These are phyloP conservation scores for Citrus medica DNA, from an alignment of 345 rosid species.

Conservation along the genomic window DNA sequence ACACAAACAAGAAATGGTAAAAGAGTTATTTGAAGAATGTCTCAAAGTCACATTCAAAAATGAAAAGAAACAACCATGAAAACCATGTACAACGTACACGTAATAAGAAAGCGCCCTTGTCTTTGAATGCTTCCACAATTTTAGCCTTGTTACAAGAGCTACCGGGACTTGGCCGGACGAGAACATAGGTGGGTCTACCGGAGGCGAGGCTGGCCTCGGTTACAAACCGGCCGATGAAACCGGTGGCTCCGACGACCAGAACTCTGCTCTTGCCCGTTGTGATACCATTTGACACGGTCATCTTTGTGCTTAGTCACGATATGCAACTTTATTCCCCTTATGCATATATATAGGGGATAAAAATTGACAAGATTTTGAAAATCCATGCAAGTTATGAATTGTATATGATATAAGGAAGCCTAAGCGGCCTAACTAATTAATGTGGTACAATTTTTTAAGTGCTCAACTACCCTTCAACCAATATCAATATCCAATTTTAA, in stretches of 20 bases:
- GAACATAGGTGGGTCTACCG: slow-evolving; percentile 53
- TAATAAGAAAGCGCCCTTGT: slow-evolving; percentile 47
- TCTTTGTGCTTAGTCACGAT: not conserved
- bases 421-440: not conserved
- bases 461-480: not conserved
- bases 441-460: not conserved
- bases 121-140: slow-evolving; percentile 31
- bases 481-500: too few relatives aligned
- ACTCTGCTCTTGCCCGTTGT: slow-evolving; percentile 29
- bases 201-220: slow-evolving; percentile 51
- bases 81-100: slow-evolving; percentile 15
- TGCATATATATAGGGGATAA: too few relatives aligned
- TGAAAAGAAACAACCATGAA: not conserved
- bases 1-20: not conserved
- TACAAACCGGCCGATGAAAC: slow-evolving; percentile 58
- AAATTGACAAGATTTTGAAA: not conserved
- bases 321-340: not conserved
- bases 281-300: slow-evolving; percentile 23
- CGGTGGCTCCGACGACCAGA: slow-evolving; percentile 58
- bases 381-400: not conserved
- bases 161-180: slow-evolving; percentile 30
- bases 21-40: not conserved
- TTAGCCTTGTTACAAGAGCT: slow-evolving; percentile 24
- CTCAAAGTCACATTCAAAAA: not conserved
- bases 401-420: not conserved